phyloP scores from a whole-genome alignment of 2,329 filamentous ascomycete species.

The Microdochium nivale region DNA sequence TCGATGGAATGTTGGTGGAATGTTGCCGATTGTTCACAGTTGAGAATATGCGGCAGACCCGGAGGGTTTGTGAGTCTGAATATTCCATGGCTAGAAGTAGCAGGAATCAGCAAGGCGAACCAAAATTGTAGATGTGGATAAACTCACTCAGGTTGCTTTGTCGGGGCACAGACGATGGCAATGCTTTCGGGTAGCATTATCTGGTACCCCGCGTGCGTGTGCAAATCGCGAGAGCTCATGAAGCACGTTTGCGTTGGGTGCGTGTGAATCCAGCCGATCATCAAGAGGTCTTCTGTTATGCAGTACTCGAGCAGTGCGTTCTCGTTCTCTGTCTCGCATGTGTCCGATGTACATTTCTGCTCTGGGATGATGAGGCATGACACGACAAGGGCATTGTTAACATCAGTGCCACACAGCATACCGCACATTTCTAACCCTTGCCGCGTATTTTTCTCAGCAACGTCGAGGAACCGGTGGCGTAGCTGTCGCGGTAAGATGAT shows the following conservation, averaged over 20 bases:
- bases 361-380: constrained; percentile 83
- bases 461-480: constrained; percentile 62
- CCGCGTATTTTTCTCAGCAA: constrained; percentile 69
- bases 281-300: constrained; percentile 71
- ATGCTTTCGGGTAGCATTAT: constrained; percentile 95
- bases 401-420: constrained; percentile 81
- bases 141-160: constrained; percentile 64
- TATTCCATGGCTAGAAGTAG: constrained; percentile 73
- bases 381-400: constrained; percentile 91
- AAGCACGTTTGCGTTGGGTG: constrained; percentile 96
- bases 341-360: constrained; percentile 83
- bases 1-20: constrained; percentile 69
- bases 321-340: constrained; percentile 90
- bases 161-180: constrained; percentile 91
- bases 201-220: constrained; percentile 91
- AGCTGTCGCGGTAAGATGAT: constrained; percentile 77
- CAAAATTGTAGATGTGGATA: background rate
- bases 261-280: constrained; percentile 96
- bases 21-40: constrained; percentile 67
- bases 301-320: constrained; percentile 81
- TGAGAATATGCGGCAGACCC: constrained; percentile 74
- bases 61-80: constrained; percentile 92
- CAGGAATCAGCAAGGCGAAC: constrained; percentile 4
- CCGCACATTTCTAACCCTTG: constrained; percentile 89
- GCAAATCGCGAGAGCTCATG: constrained; percentile 88